Evolutionary conservation across 371 early-diverging fungal species (phyloP), one percentile per base, ranked within the genome.

Genomic region (Actinomortierella wolfii): DNA sequence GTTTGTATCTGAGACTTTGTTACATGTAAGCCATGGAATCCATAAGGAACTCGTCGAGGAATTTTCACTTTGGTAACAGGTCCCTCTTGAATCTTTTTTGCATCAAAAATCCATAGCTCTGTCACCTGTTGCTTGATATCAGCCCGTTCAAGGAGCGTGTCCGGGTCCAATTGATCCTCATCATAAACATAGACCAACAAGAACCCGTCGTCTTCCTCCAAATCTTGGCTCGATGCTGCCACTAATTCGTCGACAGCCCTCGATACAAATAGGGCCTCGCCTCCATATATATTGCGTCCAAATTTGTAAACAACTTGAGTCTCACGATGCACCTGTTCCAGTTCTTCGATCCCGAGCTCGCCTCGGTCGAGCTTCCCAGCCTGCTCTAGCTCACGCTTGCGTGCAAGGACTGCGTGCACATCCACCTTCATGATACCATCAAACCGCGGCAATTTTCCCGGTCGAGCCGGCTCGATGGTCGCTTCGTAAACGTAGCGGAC

Each of bases 61-160:
- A 71, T 65, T 49, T 42, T 54, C 50, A 65, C 62, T 28, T 58
- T 71, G 23, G 62, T 61, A 8, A 61, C 48, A 18, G 65, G 70
- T 0, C 45, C 70, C 18, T 44, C 0, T 3, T 64, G n/a, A 45
- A 67, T 28, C 40, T 51, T 64, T 34, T 70, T 57, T 23, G 66
- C 66, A 45, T 65, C 59, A 64, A 61, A 71, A 52, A 71, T 66
- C 65, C 73, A 65, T 20, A 71, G 45, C 50, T 71, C 71, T 2
- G 71, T 65, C 17, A 65, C 56, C 42, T 65, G 70, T n/a, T n/a
- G n/a, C 14, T 23, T 42, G 39, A 64, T 64, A 29, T 69, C 70
- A 18, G 61, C 71, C 29, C 64, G 65, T 14, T 64, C 71, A 25
- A 64, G 9, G 20, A 47, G 3, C 21, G 21, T 47, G 25, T 56